These are phyloP conservation scores for Ustilago lituana DNA, from an alignment of 1,284 basidiomycete species.

Conservation along the genomic window DNA sequence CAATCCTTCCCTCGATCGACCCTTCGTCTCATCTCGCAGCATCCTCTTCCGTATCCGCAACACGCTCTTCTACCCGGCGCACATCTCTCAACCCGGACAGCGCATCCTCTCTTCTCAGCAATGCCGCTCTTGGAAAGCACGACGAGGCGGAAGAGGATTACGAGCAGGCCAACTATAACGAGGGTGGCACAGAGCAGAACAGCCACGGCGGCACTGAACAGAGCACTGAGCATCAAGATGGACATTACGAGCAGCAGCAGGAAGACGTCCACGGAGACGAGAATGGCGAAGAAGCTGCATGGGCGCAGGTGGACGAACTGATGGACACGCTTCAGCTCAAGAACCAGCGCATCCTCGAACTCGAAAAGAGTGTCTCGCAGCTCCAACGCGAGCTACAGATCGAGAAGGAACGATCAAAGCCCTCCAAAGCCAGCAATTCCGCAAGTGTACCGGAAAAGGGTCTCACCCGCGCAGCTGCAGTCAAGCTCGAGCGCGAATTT, in stretches of 20 bases:
- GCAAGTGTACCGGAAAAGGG: conserved; percentile 20
- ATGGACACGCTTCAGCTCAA: conserved; percentile 46
- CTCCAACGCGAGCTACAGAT: conserved; percentile 31
- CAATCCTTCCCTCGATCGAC: conserved; percentile 32
- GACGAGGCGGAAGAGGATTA: conserved; percentile 26
- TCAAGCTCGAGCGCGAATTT: conserved; percentile 59
- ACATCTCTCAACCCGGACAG: conserved; percentile 16
- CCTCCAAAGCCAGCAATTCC: conserved; percentile 5
- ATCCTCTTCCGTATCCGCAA: conserved; percentile 11
- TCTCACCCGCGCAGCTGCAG: conserved; percentile 45
- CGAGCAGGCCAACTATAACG: background rate
- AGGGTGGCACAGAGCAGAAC: background rate
- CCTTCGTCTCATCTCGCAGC: conserved; percentile 16
- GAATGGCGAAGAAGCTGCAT: conserved; percentile 41
- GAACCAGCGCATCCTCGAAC: conserved; percentile 46
- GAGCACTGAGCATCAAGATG: background rate
- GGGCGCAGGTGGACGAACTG: conserved; percentile 44
- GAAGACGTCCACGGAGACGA: conserved; percentile 16
- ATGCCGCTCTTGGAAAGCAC: conserved; percentile 12
- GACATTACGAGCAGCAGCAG: background rate
- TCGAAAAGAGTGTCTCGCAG: conserved; percentile 37
- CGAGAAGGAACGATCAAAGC: conserved; percentile 33
- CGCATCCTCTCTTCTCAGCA: conserved; percentile 9
- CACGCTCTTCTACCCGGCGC: conserved; percentile 19
- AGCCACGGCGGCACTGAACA: background rate